Percentiles rank a stretch among this genome's conserved stretches.
Evolutionary conservation across 164 flowering plant species (phyloP).

Genomic region (Vitis rupestris): DNA sequence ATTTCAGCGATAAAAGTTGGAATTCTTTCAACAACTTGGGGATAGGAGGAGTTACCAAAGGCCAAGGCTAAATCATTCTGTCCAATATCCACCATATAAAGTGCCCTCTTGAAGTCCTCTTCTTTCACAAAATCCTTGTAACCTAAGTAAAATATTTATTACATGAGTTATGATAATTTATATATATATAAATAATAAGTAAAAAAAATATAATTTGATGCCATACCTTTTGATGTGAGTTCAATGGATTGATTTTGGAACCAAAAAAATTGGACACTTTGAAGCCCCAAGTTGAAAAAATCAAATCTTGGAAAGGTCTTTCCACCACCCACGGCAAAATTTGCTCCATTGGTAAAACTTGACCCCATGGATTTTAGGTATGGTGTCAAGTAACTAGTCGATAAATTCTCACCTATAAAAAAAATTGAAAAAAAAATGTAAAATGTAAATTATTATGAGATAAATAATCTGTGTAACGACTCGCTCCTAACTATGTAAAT

Average conservation of each 20-base stretch:
- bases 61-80: constrained; percentile 54
- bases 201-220: not conserved
- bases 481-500: too few relatives aligned
- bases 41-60: constrained; percentile 26
- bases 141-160: constrained; percentile 14
- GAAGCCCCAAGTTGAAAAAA: constrained; percentile 43
- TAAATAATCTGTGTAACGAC: too few relatives aligned
- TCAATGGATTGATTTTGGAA: constrained; percentile 43
- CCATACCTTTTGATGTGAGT: constrained; percentile 29
- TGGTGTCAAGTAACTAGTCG: constrained; percentile 29
- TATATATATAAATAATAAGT: too few relatives aligned
- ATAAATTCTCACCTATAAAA: constrained; percentile 22
- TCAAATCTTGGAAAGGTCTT: constrained; percentile 32
- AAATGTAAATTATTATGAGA: too few relatives aligned
- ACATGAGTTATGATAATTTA: too few relatives aligned
- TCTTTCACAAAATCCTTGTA: constrained; percentile 24
- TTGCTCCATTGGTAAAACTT: constrained; percentile 54
- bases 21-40: constrained; percentile 33
- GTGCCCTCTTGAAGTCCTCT: constrained; percentile 45
- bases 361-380: constrained; percentile 50
- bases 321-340: constrained; percentile 63
- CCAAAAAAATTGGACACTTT: constrained; percentile 48
- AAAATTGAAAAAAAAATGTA: too few relatives aligned
- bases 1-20: constrained; percentile 54
- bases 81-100: constrained; percentile 61